Evolutionary conservation across 2,329 filamentous ascomycete genomes (phyloP), one percentile per base, ranked within the genome.

Genomic region (Fusarium multiceps): DNA sequence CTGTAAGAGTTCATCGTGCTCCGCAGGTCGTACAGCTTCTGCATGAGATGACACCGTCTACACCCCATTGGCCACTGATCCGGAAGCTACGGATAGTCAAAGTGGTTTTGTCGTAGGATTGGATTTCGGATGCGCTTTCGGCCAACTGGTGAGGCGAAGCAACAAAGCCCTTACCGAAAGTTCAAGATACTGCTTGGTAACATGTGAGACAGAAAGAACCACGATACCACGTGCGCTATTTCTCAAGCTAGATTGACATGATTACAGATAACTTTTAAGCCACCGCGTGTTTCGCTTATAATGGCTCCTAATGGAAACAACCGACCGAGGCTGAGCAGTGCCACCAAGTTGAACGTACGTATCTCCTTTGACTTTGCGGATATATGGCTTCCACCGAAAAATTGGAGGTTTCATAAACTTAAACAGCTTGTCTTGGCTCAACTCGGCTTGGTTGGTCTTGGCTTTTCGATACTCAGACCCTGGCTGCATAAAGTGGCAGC

Each of bases 401-500:
- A 16, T 23, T 18, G 49, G n/a, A 27, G 42, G 41, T 49, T 66
- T 46, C 66, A 8, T 32, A 25, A 48, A 46, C 42, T 60, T 47
- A 14, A 30, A n/a, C 47, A 46, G 30, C 27, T 49, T 55, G 46
- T 48, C 50, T 50, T 54, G 41, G 54, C 60, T 51, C 5, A 12
- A 25, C 43, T 20, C 14, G 46, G 34, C 48, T 63, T 63, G 58
- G 48, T 43, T 43, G 16, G 45, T 42, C 63, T 63, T 59, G 64
- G 65, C 58, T 54, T 51, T 54, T 53, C 20, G 30, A 54, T 59
- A 32, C 47, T 49, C 27, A 42, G 40, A 69, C 49, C 66, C 67
- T 70, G 67, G 67, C 40, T 62, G 63, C 68, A 69, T 69, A 45
- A 55, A 41, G 30, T 59, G 51, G 23, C 63, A 48, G 41, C 42